Conservation (phyloP, 164 flowering plant genomes). For the Nelumbo lutea region DNA sequence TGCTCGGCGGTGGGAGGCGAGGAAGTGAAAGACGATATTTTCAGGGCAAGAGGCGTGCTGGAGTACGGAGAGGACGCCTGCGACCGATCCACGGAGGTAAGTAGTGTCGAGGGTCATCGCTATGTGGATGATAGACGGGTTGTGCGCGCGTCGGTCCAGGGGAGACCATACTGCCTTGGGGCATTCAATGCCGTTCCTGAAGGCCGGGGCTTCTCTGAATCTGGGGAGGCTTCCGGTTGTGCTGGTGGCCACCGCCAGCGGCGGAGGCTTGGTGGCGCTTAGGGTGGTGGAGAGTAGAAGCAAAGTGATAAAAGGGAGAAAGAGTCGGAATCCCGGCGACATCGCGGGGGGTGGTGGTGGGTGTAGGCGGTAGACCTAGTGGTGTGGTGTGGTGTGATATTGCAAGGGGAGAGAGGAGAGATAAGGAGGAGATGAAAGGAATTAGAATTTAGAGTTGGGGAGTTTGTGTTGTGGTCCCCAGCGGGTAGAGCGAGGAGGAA, state of each 20-base stretch:
- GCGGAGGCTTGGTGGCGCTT: constrained; percentile 4
- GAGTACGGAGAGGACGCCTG: constrained; percentile 71
- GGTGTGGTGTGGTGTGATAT: background rate
- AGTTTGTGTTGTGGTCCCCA: background rate
- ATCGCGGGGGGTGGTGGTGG: constrained; percentile 14
- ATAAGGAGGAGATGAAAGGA: background rate
- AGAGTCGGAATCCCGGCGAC: background rate
- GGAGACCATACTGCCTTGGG: constrained; percentile 20
- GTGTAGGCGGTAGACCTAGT: background rate
- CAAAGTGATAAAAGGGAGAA: constrained; percentile 6
- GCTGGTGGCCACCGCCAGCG: background rate
- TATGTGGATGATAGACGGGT: constrained; percentile 49
- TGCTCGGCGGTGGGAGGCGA: constrained; percentile 29
- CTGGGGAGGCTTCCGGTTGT: constrained; percentile 23
- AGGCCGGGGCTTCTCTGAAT: constrained; percentile 68
- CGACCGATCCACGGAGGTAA: constrained; percentile 83
- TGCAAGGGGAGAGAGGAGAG: background rate
- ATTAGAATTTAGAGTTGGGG: background rate
- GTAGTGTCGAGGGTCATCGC: constrained; percentile 69
- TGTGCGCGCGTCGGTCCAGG: constrained; percentile 6
- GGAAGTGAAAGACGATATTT: constrained; percentile 65
- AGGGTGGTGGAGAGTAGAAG: constrained; percentile 4
- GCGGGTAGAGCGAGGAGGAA: background rate
- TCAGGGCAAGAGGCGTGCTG: constrained; percentile 75
- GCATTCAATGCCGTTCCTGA: constrained; percentile 56